Evolutionary conservation across 805 yeast species (phyloP), one percentile per base, ranked within the genome.

Genomic region (Starmerella riodocensis): DNA sequence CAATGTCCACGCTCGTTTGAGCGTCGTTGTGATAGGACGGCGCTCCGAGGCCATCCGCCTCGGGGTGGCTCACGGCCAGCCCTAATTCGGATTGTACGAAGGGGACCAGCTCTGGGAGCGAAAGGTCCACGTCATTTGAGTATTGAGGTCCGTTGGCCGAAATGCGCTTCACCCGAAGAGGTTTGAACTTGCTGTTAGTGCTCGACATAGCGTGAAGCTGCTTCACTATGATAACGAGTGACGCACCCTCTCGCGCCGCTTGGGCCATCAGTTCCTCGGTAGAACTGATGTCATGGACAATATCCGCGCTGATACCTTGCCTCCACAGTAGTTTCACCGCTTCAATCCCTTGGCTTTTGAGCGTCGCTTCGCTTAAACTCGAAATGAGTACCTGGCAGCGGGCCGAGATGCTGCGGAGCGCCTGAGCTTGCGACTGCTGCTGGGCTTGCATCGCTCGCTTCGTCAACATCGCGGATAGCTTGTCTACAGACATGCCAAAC

Each of bases 311-410:
- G 30, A 91, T 76, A n/a, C 73, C 76, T n/a, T 64, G 60, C 6
- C 69, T 64, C 97, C 99, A 86, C 21, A 91, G 55, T 28, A 63
- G 61, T 30, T 67, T 71, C 39, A 84, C 52, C 6, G 83, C 61
- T 32, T 73, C 78, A 24, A 76, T 70, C 1, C 86, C 88, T 35
- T 71, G 62, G 1, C 76, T 72, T 18, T 67, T 66, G 43, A 83
- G 58, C 16, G 70, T 60, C 1, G 71, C 59, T 25, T 69, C 70
- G 17, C 78, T 71, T 43, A 78, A 69, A 47, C 88, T 70, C 0
- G 91, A 70, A 6, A 91, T 73, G 22, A 91, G 58, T 1, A 86
- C 93, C 52, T 84, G 88, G 57, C 94, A 85, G 49, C 93, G 66
- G 25, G 68, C 65, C 4, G 74, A 44, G 20, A 28, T 32, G 14